These are phyloP conservation scores for Myrica gale DNA, from an alignment of 306 rosid genomes.

Conservation along the genomic window DNA sequence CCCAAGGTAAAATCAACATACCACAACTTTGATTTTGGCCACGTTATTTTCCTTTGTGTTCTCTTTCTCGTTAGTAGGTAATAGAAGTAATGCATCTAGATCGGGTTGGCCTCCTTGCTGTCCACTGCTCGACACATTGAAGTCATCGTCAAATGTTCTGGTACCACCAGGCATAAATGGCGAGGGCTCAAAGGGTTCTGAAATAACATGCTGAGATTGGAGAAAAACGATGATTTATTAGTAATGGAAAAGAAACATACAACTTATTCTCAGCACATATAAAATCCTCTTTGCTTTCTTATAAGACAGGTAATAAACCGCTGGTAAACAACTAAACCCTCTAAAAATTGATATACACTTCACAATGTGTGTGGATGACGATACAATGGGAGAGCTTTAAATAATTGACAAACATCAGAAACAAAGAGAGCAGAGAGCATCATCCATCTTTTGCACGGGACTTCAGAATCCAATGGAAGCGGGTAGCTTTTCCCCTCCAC, in stretches of 20 bases:
- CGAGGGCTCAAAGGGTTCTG: constrained; percentile 90
- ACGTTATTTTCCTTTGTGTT: constrained; percentile 72
- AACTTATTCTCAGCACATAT: background rate
- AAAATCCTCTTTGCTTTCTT: background rate
- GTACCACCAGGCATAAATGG: constrained; percentile 78
- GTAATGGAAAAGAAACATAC: background rate
- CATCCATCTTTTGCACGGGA: background rate
- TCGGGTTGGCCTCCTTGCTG: constrained; percentile 60
- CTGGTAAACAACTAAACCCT: background rate
- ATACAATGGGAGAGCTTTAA: background rate
- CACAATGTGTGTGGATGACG: too few species aligned
- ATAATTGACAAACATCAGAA: background rate
- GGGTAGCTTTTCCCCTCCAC: background rate
- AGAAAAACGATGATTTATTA: constrained; percentile 25
- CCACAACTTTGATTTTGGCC: constrained; percentile 98
- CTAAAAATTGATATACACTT: background rate
- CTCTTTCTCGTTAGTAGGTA: constrained; percentile 64
- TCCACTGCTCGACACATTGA: constrained; percentile 45
- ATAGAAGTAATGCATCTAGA: constrained; percentile 46
- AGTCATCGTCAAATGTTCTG: constrained; percentile 62
- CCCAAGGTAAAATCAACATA: constrained; percentile 39
- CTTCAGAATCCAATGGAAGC: background rate
- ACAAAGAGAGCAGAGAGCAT: background rate
- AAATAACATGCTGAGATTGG: constrained; percentile 66
- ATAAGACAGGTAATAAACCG: background rate